Conservation (phyloP, 1,284 basidiomycete species). For the Ganoderma sinense region DNA sequence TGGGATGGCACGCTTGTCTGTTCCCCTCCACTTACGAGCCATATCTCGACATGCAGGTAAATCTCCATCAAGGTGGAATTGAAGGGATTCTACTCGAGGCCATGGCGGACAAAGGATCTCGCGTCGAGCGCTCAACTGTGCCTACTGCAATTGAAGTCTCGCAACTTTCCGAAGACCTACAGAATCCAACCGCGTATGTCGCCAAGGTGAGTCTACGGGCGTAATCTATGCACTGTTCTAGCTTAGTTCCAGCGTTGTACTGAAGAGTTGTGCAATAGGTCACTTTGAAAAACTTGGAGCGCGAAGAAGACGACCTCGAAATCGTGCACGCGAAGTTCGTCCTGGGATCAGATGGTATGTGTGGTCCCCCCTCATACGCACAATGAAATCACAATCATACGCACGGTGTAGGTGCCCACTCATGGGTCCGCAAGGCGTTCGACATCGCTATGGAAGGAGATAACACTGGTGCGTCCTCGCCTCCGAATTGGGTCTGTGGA, state of each 20-base stretch:
- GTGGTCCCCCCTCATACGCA: too few species aligned
- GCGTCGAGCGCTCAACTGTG: constrained; percentile 64
- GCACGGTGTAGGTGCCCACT: constrained; percentile 76
- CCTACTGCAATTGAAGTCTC: constrained; percentile 64
- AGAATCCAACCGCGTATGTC: constrained; percentile 56
- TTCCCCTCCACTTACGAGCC: neutral
- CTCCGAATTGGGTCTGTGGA: too few species aligned
- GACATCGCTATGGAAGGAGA: constrained; percentile 81
- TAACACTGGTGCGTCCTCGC: constrained; percentile 61
- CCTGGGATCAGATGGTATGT: constrained; percentile 61
- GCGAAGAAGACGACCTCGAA: constrained; percentile 45
- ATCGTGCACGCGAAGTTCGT: constrained; percentile 61
- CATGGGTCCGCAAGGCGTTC: constrained; percentile 79
- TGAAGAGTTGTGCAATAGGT: constrained; percentile 36
- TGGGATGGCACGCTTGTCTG: neutral
- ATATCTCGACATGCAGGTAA: constrained; percentile 49
- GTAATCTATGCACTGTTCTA: too few species aligned
- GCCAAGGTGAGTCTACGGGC: constrained; percentile 53
- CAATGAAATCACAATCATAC: too few species aligned
- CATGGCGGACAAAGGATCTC: constrained; percentile 52
- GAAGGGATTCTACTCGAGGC: constrained; percentile 75
- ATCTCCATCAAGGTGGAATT: constrained; percentile 80
- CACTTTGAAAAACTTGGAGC: constrained; percentile 42
- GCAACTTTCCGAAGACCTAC: constrained; percentile 47
- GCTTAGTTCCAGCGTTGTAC: neutral